phyloP scores from a whole-genome alignment of 768 basidiomycete species.

The Amanita exitialis region DNA sequence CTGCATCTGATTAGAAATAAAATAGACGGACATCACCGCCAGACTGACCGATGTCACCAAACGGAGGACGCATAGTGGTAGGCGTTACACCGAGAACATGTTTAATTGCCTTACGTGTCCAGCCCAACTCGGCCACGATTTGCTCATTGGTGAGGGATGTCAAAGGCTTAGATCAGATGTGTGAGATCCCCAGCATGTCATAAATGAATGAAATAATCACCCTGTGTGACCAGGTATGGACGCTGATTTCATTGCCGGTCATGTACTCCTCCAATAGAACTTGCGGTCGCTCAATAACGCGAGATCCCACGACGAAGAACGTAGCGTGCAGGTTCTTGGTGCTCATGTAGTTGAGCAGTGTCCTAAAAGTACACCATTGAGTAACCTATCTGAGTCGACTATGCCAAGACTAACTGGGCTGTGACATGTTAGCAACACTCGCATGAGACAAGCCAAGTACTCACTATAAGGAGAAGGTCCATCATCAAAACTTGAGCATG shows the following conservation, averaged over 20 bases:
- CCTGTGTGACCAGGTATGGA: conserved; percentile 89
- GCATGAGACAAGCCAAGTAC: conserved; percentile 18
- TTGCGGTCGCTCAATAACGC: conserved; percentile 67
- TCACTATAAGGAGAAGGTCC: conserved; percentile 78
- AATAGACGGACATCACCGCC: not conserved
- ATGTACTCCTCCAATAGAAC: conserved; percentile 77
- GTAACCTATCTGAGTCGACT: not conserved
- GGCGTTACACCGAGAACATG: conserved; percentile 66
- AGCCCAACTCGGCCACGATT: conserved; percentile 90
- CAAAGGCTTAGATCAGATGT: conserved; percentile 31
- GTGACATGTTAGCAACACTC: conserved; percentile 10
- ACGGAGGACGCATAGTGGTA: conserved; percentile 72
- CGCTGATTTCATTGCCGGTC: conserved; percentile 69
- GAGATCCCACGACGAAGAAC: conserved; percentile 87
- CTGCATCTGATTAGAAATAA: conserved; percentile 22
- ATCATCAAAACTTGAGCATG: conserved; percentile 58
- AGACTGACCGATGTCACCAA: conserved; percentile 60
- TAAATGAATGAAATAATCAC: conserved; percentile 21
- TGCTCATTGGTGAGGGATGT: conserved; percentile 70
- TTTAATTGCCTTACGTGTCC: conserved; percentile 83
- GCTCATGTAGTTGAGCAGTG: conserved; percentile 62
- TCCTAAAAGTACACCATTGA: conserved; percentile 24
- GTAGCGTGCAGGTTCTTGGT: conserved; percentile 62
- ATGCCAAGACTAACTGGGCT: conserved; percentile 37
- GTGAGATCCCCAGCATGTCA: not conserved